These are phyloP conservation scores for Syncephalis fuscata DNA, from an alignment of 371 early-diverging fungal species.

Conservation along the genomic window DNA sequence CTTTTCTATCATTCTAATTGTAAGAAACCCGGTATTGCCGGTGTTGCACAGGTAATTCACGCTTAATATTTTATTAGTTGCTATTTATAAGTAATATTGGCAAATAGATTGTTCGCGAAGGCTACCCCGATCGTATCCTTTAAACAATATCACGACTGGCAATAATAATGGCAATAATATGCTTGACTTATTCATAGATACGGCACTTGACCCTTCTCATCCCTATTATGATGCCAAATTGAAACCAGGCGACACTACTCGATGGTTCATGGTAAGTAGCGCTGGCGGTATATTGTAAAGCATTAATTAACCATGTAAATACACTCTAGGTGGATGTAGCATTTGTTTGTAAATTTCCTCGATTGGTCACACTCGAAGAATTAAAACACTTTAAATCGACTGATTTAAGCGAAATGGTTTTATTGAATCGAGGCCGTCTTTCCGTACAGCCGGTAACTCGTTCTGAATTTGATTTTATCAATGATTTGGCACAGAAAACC, in stretches of 20 bases:
- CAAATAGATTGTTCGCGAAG: slow-evolving; percentile 19
- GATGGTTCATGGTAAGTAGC: slow-evolving; percentile 59
- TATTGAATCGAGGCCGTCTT: slow-evolving; percentile 41
- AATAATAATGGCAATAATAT: background rate
- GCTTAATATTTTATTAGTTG: background rate
- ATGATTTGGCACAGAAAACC: slow-evolving; percentile 9
- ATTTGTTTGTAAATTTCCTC: slow-evolving; percentile 30
- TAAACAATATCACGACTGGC: background rate
- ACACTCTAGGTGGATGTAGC: slow-evolving; percentile 39
- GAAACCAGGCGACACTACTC: slow-evolving; percentile 22
- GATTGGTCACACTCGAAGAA: slow-evolving; percentile 31
- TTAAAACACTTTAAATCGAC: slow-evolving; percentile 34
- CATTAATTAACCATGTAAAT: background rate
- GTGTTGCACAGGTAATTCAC: slow-evolving; percentile 10
- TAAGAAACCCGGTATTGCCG: slow-evolving; percentile 38
- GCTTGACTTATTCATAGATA: slow-evolving; percentile 9
- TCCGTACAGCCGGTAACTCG: slow-evolving; percentile 45
- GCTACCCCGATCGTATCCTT: slow-evolving; percentile 22
- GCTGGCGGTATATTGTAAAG: background rate
- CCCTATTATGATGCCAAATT: slow-evolving; percentile 40
- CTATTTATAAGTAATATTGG: background rate
- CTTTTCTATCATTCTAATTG: slow-evolving; percentile 48
- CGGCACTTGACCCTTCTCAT: slow-evolving; percentile 29
- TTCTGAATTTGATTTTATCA: slow-evolving; percentile 34
- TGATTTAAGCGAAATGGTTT: slow-evolving; percentile 30